phyloP scores from a whole-genome alignment of 1,284 basidiomycete species.

The Cerrena zonata region DNA sequence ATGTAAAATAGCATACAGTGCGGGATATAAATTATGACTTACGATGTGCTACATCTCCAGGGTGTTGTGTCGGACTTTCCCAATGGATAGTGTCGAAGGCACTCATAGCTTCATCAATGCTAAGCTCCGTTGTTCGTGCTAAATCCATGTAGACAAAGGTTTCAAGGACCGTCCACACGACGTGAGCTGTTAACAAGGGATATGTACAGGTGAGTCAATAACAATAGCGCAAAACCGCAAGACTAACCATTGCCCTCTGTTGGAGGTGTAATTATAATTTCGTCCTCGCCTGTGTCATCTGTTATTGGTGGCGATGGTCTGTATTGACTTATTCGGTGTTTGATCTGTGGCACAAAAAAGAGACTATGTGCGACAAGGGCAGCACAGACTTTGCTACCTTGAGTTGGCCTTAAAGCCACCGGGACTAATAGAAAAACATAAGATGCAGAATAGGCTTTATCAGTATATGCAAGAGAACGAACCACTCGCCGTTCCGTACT shows the following conservation, averaged over 20 bases:
- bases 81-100: conserved; percentile 33
- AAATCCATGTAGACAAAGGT: conserved; percentile 61
- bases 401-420: conserved; percentile 56
- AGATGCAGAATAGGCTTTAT: conserved; percentile 1
- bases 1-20: neutral
- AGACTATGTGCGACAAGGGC: conserved; percentile 59
- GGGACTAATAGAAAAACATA: no score
- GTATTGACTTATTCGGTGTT: conserved; percentile 44
- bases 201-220: conserved; percentile 2
- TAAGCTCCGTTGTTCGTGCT: conserved; percentile 36
- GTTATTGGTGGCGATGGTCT: conserved; percentile 26
- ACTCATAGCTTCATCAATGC: conserved; percentile 32
- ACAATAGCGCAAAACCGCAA: neutral
- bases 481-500: conserved; percentile 56
- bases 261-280: conserved; percentile 21
- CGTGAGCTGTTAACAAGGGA: conserved; percentile 23
- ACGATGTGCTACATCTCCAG: conserved; percentile 39
- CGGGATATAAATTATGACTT: conserved; percentile 3
- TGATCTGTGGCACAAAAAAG: conserved; percentile 63
- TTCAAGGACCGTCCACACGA: conserved; percentile 52
- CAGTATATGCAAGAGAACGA: conserved; percentile 17
- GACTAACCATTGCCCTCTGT: conserved; percentile 31
- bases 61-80: conserved; percentile 27
- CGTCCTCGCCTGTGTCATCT: conserved; percentile 4
- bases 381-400: conserved; percentile 47